Evolutionary conservation across 163 green algal genomes (phyloP), one percentile per base, ranked within the genome.

Genomic region (Chloroidium sp.): DNA sequence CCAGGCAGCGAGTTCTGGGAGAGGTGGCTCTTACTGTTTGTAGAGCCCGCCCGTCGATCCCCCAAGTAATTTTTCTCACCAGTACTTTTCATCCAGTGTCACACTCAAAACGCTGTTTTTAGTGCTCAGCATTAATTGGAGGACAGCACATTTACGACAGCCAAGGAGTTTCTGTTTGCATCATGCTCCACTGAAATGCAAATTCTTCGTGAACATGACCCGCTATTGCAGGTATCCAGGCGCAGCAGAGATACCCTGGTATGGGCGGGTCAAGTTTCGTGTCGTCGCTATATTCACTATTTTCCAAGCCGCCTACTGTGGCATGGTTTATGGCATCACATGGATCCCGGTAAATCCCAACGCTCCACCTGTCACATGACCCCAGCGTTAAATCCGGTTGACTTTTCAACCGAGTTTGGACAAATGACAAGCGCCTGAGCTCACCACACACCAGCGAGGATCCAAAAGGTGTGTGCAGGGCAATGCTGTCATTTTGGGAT

Each of bases 251-350:
- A 13, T 1, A n/a, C 75, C n/a, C 14, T 75, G 12, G n/a, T 61
- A 3, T 78, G 76, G 58, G 77, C 86, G 59, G 77, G 88, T 0
- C 95, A 92, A 83, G 12, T 96, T 14, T 87, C 95, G 76, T 58
- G 83, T 82, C 61, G 92, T 94, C 67, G 78, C 83, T 4, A 13
- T 62, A 6, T 95, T 95, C 88, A 95, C 91, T 1, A 3, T 88
- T 0, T 78, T 94, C 59, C 91, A 95, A 77, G 60, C 90, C 3
- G 57, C 85, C 1, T 82, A 84, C 4, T 61, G 93, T 61, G 79
- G 79, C 2, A 77, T 67, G 1, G 88, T 93, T 0, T 95, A 91
- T 57, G 69, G 62, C 62, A 61, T 79, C 58, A 69, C 62, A 2
- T 79, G 74, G 62, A 36, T 36, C 36, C 36, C 36, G 36, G 36